phyloP scores from a whole-genome alignment of 2,329 filamentous ascomycete species.

The Colletotrichum sublineola region DNA sequence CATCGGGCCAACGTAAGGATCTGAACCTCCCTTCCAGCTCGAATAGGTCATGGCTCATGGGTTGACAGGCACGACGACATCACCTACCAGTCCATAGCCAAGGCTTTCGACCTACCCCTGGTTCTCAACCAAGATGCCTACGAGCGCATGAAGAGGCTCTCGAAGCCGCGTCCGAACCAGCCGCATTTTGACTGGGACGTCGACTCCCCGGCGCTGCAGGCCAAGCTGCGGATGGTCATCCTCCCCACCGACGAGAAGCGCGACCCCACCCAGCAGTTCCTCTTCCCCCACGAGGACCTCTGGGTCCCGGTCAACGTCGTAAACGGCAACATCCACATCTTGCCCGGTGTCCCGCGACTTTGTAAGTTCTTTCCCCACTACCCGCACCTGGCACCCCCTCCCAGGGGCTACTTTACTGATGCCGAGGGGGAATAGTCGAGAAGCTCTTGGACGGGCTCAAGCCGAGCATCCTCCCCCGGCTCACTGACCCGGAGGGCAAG shows the following conservation, averaged over 20 bases:
- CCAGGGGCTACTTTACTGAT: slow-evolving; percentile 14
- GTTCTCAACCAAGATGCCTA: slow-evolving; percentile 83
- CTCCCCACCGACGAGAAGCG: slow-evolving; percentile 80
- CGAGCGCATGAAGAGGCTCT: slow-evolving; percentile 85
- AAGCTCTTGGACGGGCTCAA: slow-evolving; percentile 82
- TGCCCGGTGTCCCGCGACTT: slow-evolving; percentile 88
- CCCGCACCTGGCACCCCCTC: not conserved
- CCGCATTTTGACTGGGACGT: slow-evolving; percentile 86
- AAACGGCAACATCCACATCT: slow-evolving; percentile 92
- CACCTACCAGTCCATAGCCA: slow-evolving; percentile 93
- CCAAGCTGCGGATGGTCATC: slow-evolving; percentile 91
- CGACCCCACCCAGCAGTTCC: slow-evolving; percentile 76
- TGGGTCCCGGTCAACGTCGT: slow-evolving; percentile 94
- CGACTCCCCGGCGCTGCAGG: slow-evolving; percentile 81
- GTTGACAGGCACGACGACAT: slow-evolving; percentile 89
- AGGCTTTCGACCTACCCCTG: slow-evolving; percentile 84
- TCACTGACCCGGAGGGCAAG: slow-evolving; percentile 85
- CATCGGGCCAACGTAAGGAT: slow-evolving; percentile 88
- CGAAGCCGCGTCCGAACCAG: slow-evolving; percentile 79
- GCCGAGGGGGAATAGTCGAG: slow-evolving; percentile 66
- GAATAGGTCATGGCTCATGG: slow-evolving; percentile 8
- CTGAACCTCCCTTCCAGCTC: not conserved
- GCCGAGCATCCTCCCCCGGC: slow-evolving; percentile 75
- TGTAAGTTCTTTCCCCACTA: slow-evolving; percentile 61
- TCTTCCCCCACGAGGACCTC: slow-evolving; percentile 84